Evolutionary conservation across 2,329 filamentous ascomycete species (phyloP).

Genomic region (Fusarium musae): DNA sequence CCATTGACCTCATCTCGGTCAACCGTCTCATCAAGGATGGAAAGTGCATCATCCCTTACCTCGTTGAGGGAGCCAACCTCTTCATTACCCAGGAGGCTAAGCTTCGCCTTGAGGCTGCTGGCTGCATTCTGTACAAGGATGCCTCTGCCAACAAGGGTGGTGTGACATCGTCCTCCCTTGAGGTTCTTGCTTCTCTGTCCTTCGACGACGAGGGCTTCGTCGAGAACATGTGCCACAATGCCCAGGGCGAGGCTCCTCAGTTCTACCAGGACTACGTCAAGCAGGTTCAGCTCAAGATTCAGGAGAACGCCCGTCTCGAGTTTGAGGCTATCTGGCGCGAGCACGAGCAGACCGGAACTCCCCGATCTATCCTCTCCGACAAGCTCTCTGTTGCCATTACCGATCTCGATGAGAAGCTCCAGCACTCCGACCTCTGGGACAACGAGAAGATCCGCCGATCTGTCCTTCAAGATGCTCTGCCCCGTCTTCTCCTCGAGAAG

Average conservation of each 20-base stretch:
- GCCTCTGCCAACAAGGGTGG: constrained; percentile 98
- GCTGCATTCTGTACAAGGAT: constrained; percentile 96
- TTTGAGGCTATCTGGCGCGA: constrained; percentile 99
- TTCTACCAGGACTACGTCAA: constrained; percentile 97
- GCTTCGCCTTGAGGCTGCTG: constrained; percentile 92
- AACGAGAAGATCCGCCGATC: constrained; percentile 80
- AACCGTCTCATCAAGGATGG: constrained; percentile 89
- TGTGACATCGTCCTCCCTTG: constrained; percentile 95
- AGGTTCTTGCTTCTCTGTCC: constrained; percentile 92
- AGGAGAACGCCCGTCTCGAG: constrained; percentile 90
- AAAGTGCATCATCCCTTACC: constrained; percentile 89
- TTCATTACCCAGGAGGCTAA: constrained; percentile 99
- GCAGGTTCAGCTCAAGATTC: constrained; percentile 89
- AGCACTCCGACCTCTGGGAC: constrained; percentile 91
- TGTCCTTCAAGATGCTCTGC: constrained; percentile 86
- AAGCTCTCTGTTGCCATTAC: constrained; percentile 92
- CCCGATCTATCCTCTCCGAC: constrained; percentile 90
- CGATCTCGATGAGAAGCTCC: constrained; percentile 94
- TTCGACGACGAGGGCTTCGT: constrained; percentile 92
- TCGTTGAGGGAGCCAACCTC: constrained; percentile 96
- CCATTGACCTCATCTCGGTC: constrained; percentile 90
- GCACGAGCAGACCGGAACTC: constrained; percentile 80
- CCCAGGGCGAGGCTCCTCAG: constrained; percentile 76
- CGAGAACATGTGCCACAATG: constrained; percentile 91
- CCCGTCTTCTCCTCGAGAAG: constrained; percentile 84